These are phyloP conservation scores for Verticillium albo-atrum DNA, from an alignment of 2,329 filamentous ascomycete genomes.

Conservation along the genomic window DNA sequence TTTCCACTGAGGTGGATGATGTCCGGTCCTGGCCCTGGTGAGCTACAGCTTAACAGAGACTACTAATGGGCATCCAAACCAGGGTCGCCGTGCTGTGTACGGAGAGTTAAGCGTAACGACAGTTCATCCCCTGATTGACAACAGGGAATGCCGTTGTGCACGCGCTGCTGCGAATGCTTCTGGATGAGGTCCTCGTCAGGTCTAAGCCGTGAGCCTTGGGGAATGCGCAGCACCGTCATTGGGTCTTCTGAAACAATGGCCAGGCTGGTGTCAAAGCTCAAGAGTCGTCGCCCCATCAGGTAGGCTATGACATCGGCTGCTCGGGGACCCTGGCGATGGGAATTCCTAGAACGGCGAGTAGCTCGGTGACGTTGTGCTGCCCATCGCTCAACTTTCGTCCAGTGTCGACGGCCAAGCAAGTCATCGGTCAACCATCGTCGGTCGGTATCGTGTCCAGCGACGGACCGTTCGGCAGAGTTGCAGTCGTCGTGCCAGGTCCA, in stretches of 20 bases:
- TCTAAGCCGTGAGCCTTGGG: background rate
- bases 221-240: background rate
- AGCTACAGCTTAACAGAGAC: background rate
- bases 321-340: background rate
- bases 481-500: background rate
- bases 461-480: background rate
- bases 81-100: background rate
- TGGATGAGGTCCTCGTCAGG: background rate
- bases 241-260: background rate
- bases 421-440: background rate
- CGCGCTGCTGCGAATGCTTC: background rate
- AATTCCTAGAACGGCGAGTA: background rate
- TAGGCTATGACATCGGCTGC: background rate
- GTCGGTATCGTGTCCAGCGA: background rate
- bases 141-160: background rate
- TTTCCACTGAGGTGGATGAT: background rate
- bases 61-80: background rate
- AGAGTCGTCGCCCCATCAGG: background rate
- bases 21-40: background rate
- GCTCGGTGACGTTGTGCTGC: background rate
- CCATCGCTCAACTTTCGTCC: background rate
- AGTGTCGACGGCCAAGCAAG: background rate
- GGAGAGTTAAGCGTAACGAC: background rate
- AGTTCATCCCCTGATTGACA: background rate
- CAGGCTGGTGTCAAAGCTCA: background rate